A percentile compares a stretch with the other conserved stretches of the same genome.
phyloP scores from a whole-genome alignment of 176 grass and related monocot species.

The Oryza glumipatula region DNA sequence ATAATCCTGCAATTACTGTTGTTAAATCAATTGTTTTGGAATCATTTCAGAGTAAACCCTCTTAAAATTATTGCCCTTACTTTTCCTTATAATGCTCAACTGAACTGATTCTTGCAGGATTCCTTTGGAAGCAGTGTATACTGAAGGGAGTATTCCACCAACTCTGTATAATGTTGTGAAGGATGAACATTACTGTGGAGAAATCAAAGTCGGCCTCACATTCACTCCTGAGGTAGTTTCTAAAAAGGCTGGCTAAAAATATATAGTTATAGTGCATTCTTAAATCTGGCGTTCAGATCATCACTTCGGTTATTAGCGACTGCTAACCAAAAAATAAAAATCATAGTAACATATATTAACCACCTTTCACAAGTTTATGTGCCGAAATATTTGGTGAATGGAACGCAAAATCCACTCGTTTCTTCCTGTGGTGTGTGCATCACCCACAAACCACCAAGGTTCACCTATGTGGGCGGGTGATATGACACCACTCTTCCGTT shows the following conservation, averaged over 20 bases:
- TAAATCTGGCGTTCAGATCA: not conserved
- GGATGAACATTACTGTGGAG: slow-evolving; percentile 75
- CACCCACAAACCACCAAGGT: slow-evolving; percentile 23
- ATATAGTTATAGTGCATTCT: slow-evolving; percentile 20
- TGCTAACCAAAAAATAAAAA: slow-evolving; percentile 6
- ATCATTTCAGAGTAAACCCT: slow-evolving; percentile 10
- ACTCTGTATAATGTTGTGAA: slow-evolving; percentile 81
- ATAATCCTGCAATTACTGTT: slow-evolving; percentile 9
- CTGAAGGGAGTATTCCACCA: slow-evolving; percentile 66
- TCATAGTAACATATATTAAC: not conserved
- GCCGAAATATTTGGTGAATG: not conserved
- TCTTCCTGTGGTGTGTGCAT: slow-evolving; percentile 1
- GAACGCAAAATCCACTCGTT: not conserved
- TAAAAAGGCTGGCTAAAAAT: not conserved
- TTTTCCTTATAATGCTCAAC: not conserved
- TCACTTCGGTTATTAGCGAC: not conserved
- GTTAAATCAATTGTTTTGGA: slow-evolving; percentile 8
- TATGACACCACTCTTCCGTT: not conserved
- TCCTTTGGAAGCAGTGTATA: slow-evolving; percentile 69
- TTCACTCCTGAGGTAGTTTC: slow-evolving; percentile 72
- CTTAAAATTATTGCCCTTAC: slow-evolving; percentile 16
- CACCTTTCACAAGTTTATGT: not conserved
- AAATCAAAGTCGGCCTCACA: slow-evolving; percentile 81
- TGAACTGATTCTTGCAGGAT: slow-evolving; percentile 48
- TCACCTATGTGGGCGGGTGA: not conserved